Conservation (phyloP, 345 rosid species). For the Ceriops tagal region DNA sequence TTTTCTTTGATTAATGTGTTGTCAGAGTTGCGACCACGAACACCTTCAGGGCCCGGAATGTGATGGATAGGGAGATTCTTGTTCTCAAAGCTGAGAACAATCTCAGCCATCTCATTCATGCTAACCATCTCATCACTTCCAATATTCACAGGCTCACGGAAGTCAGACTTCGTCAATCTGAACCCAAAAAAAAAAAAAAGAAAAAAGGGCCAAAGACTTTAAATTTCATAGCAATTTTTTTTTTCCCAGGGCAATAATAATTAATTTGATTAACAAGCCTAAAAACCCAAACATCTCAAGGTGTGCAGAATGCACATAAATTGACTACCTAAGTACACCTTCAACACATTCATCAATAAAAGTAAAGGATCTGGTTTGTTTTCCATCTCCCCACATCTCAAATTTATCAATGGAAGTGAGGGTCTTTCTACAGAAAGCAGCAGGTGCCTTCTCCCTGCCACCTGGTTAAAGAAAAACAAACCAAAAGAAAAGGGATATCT, state of each 20-base stretch:
- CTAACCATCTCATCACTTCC: constrained; percentile 99
- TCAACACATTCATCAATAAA: constrained; percentile 99
- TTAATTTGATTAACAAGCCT: background rate
- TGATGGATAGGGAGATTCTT: constrained; percentile 89
- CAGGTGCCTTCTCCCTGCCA: constrained; percentile 99
- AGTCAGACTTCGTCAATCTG: constrained; percentile 94
- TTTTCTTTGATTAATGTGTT: constrained; percentile 93
- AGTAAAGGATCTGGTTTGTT: constrained; percentile 94
- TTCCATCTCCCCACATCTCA: constrained; percentile 99
- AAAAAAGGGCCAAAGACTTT: background rate
- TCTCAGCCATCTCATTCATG: constrained; percentile 99
- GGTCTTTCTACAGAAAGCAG: constrained; percentile 97
- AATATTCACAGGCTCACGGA: constrained; percentile 96
- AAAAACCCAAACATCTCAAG: background rate
- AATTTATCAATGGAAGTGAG: constrained; percentile 78
- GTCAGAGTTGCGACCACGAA: constrained; percentile 98
- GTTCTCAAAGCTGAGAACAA: constrained; percentile 82
- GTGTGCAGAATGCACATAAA: background rate
- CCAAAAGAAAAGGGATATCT: background rate
- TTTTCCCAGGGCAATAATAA: background rate
- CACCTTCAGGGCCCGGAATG: constrained; percentile 99
- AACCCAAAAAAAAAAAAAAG: background rate
- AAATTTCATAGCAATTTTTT: too few relatives aligned
- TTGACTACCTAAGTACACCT: constrained; percentile 80
- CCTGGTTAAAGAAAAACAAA: constrained; percentile 38